phyloP scores from a whole-genome alignment of 164 flowering plant genomes.

The Houttuynia cordata region DNA sequence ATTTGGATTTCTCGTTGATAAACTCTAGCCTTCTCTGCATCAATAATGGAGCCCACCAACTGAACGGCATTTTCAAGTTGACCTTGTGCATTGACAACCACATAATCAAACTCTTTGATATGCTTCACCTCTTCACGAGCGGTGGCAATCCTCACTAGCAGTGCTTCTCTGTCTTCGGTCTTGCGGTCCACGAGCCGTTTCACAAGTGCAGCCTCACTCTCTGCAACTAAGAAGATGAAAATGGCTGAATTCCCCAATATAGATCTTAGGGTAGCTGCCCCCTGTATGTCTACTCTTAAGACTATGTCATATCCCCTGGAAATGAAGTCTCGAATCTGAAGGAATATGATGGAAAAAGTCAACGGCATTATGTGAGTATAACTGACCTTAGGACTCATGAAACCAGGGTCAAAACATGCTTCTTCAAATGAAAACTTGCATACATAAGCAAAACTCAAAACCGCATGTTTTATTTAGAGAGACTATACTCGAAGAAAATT shows the following conservation, averaged over 20 bases:
- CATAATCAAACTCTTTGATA: constrained; percentile 68
- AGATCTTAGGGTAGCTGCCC: constrained; percentile 60
- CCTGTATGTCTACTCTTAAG: constrained; percentile 84
- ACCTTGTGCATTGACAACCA: constrained; percentile 78
- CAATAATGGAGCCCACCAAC: constrained; percentile 62
- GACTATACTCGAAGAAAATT: no score
- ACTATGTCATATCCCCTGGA: constrained; percentile 68
- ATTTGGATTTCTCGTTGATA: no score
- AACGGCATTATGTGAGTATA: background rate
- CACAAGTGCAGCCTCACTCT: constrained; percentile 64
- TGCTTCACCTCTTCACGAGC: constrained; percentile 77
- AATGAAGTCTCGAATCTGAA: constrained; percentile 62
- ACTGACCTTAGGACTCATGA: background rate
- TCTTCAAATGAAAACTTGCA: no score
- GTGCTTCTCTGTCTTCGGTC: constrained; percentile 55
- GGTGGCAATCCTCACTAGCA: constrained; percentile 68
- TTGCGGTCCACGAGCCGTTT: constrained; percentile 61
- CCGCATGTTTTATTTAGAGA: no score
- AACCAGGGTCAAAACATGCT: background rate
- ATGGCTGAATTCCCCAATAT: constrained; percentile 61
- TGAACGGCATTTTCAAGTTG: constrained; percentile 56
- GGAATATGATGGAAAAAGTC: background rate
- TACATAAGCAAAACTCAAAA: no score
- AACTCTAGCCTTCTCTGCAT: constrained; percentile 91
- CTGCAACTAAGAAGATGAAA: constrained; percentile 71